Evolutionary conservation across 345 rosid genomes (phyloP).

Genomic region (Moringa oleifera): DNA sequence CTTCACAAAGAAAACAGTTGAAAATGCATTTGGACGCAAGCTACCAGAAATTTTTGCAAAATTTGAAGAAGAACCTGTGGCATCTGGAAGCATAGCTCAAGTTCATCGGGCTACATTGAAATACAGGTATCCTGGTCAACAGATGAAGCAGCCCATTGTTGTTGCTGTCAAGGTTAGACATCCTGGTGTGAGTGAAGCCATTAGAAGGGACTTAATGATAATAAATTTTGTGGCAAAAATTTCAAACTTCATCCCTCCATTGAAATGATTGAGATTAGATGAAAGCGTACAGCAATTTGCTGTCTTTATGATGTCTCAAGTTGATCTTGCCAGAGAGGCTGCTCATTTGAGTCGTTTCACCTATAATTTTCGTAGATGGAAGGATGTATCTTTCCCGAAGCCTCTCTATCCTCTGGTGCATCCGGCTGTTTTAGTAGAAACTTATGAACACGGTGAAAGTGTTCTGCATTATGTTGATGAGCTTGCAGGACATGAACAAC

Average conservation of each 20-base stretch:
- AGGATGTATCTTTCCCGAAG: constrained; percentile 96
- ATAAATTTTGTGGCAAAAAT: constrained; percentile 72
- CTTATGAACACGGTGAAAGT: constrained; percentile 92
- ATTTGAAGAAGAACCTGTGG: constrained; percentile 90
- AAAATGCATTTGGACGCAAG: constrained; percentile 89
- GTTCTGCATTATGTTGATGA: constrained; percentile 86
- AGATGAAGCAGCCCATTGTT: constrained; percentile 56
- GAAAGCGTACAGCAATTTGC: constrained; percentile 97
- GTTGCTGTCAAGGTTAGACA: constrained; percentile 99
- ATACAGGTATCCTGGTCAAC: constrained; percentile 76
- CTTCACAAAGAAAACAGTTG: constrained; percentile 74
- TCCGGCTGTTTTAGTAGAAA: constrained; percentile 98
- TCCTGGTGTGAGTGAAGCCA: constrained; percentile 98
- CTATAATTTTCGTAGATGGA: constrained; percentile 93
- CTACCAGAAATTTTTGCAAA: constrained; percentile 73
- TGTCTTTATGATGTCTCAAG: constrained; percentile 99
- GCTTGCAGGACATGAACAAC: constrained; percentile 63
- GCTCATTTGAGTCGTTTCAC: constrained; percentile 91
- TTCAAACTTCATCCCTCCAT: constrained; percentile 64
- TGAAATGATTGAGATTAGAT: constrained; percentile 92
- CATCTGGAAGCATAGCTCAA: constrained; percentile 99
- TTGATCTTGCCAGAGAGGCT: constrained; percentile 99
- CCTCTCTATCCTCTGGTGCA: constrained; percentile 98
- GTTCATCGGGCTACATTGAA: constrained; percentile 91
- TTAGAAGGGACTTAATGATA: constrained; percentile 85